Evolutionary conservation across 495 filamentous ascomycete species (phyloP), one percentile per base, ranked within the genome.

Genomic region (Tetracladium marchalianum): DNA sequence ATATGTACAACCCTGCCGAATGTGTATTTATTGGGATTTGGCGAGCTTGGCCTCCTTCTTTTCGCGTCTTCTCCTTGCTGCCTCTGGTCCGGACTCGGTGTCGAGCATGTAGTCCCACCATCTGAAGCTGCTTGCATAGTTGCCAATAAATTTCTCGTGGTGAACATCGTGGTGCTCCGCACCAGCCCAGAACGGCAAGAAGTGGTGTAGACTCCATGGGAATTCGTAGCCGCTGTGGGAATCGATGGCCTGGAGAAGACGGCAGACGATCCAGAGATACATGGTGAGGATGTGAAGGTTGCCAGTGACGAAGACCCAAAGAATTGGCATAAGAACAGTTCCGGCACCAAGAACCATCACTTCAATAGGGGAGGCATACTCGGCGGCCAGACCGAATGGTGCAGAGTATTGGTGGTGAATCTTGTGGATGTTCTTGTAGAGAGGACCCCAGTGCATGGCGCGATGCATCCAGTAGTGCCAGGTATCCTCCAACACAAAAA

Each of bases 381-480:
- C 92, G 34, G 92, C 92, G 15, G 93, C 89, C 39, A 98, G 73
- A 47, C 92, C 92, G 59, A 98, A 98, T 11, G 92, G 92, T 6
- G 92, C 93, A 12, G 89, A 94, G 70, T 98, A 98, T 53, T 87
- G 87, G 71, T 98, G 92, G 69, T 98, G 92, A 44, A 98, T 90
- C 71, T 98, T 98, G 76, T 98, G 92, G 46, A 98, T 85, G 54
- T 77, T 72, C 66, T 82, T 90, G 77, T 98, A 98, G 5, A 98
- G 80, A 22, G 85, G 84, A 5, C 87, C 89, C 80, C 90, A 95
- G 75, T 98, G 92, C 56, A 98, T 76, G 19, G 84, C 83, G 51
- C 92, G 88, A 68, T 98, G 92, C 41, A 77, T 81, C 78, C 90
- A 98, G 72, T 98, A 98, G 63, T 98, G 92, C 93, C 93, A 98